These are phyloP conservation scores for Hyphopichia burtonii DNA, from an alignment of 1,139 yeast species.

Conservation along the genomic window DNA sequence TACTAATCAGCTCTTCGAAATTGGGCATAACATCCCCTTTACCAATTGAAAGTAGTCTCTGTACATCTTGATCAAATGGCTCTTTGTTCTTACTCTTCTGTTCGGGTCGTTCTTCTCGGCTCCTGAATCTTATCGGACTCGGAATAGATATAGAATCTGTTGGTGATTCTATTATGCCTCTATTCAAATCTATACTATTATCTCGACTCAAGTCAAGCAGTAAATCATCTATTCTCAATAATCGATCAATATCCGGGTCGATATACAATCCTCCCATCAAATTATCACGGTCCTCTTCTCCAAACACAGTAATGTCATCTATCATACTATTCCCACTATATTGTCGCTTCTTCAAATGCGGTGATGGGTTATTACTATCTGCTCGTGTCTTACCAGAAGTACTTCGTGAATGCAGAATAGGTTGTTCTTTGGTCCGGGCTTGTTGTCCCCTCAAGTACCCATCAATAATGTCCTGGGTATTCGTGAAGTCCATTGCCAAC, in stretches of 20 bases:
- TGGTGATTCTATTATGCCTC: slow-evolving; percentile 1
- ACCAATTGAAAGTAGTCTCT: neutral
- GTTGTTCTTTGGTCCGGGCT: neutral
- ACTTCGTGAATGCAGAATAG: neutral
- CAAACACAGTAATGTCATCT: slow-evolving; percentile 2
- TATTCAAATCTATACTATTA: slow-evolving; percentile 1
- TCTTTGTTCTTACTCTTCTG: neutral
- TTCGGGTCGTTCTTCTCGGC: neutral
- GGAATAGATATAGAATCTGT: neutral
- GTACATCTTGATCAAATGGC: neutral
- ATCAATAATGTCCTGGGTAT: slow-evolving; percentile 2
- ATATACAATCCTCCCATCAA: neutral
- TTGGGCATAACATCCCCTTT: neutral
- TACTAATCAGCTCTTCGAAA: neutral
- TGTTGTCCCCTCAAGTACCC: slow-evolving; percentile 1
- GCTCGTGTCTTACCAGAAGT: neutral
- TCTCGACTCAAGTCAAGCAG: neutral
- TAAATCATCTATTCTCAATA: neutral
- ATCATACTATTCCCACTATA: neutral
- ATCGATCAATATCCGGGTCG: neutral
- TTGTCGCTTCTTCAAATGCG: neutral
- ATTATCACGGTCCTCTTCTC: neutral
- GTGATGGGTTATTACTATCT: neutral
- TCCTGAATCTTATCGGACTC: neutral
- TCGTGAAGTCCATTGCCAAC: neutral